Evolutionary conservation across 2,329 filamentous ascomycete genomes (phyloP).

Genomic region (Fusarium pseudocircinatum): DNA sequence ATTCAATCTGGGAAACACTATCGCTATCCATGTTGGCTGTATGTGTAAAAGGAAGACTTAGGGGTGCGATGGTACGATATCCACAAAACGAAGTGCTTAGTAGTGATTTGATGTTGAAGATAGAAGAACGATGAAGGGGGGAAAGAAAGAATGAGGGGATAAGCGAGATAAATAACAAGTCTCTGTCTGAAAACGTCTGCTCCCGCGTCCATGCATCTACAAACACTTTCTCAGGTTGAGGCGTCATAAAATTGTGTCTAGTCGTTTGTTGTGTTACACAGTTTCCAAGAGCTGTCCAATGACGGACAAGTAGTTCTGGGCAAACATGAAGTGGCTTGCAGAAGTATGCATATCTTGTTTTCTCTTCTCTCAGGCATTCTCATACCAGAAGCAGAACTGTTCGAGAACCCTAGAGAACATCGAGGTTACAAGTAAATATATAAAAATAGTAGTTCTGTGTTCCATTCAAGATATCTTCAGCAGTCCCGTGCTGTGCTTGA

Average conservation of each 20-base stretch:
- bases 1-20: background rate
- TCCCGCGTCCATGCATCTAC: background rate
- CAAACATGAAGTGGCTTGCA: background rate
- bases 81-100: background rate
- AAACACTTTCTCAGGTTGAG: background rate
- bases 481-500: too few relatives aligned
- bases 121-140: fast-evolving
- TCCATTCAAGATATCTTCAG: too few relatives aligned
- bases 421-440: too few relatives aligned
- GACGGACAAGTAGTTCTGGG: background rate
- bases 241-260: background rate
- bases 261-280: background rate
- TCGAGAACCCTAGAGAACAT: too few relatives aligned
- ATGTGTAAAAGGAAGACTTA: fast-evolving
- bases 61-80: fast-evolving
- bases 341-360: background rate
- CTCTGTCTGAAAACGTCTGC: background rate
- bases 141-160: too few relatives aligned
- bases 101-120: background rate
- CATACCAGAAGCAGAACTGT: too few relatives aligned
- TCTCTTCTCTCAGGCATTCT: background rate
- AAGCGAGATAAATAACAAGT: background rate
- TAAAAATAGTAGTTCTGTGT: too few relatives aligned
- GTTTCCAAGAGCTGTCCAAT: background rate
- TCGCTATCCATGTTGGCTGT: background rate